Percentiles rank a stretch among this genome's conserved stretches.
Conservation (phyloP, 371 early-diverging fungal genomes). For the Blakeslea trispora region DNA sequence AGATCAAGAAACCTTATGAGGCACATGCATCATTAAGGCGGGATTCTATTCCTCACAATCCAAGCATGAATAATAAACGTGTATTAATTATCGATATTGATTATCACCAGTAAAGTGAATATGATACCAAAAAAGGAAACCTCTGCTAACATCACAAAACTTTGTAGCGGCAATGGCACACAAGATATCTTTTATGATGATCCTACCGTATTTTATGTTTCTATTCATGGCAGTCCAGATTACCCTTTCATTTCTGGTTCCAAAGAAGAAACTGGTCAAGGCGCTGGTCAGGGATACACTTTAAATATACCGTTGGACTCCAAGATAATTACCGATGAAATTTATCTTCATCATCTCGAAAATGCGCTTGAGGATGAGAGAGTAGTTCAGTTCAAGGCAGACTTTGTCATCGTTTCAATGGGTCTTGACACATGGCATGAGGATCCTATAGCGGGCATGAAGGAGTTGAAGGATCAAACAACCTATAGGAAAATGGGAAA, state of each 20-base stretch:
- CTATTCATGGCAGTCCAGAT: constrained; percentile 53
- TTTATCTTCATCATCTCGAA: constrained; percentile 46
- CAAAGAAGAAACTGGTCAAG: constrained; percentile 54
- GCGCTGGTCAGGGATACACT: constrained; percentile 61
- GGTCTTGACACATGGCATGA: constrained; percentile 65
- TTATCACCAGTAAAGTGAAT: constrained; percentile 61
- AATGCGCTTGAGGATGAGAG: constrained; percentile 25
- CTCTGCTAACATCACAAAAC: no score
- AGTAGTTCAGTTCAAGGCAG: constrained; percentile 46
- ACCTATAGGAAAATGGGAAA: constrained; percentile 58
- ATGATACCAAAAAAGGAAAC: no score
- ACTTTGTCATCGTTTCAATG: constrained; percentile 55
- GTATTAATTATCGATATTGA: constrained; percentile 62
- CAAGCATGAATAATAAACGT: constrained; percentile 47
- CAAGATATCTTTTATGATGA: constrained; percentile 70
- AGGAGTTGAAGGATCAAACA: constrained; percentile 29
- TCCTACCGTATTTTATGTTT: constrained; percentile 58
- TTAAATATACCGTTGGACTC: constrained; percentile 70
- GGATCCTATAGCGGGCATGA: constrained; percentile 71
- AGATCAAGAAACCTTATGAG: constrained; percentile 16
- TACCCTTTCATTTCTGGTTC: constrained; percentile 70
- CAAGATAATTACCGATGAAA: constrained; percentile 43
- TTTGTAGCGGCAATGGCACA: constrained; percentile 75
- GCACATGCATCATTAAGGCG: no score
- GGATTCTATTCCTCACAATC: constrained; percentile 2